Base-by-base conservation (phyloP, 768 basidiomycete species). In the Agaricus blazei region DNA sequence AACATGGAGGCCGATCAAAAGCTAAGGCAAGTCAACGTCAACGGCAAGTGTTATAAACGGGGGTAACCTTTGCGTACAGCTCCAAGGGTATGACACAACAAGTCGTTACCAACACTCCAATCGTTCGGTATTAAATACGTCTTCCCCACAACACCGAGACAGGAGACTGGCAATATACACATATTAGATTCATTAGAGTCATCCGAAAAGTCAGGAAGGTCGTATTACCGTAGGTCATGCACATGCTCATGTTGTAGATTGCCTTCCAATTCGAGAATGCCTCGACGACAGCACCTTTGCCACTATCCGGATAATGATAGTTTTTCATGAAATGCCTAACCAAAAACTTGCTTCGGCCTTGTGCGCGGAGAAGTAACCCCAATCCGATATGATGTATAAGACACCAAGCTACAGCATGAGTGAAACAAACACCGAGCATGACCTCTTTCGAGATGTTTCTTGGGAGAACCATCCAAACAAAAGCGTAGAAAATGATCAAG, bases 261-360 rank as follows among this genome's bases (percentile, higher is more conserved):
- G 78, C 78, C 70, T 98, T 98, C 94, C 95, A 99, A 68, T 97
- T 98, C 27, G 81, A 77, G 63, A 98, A 99, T 0, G 96, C 93
- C 66, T 99, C 97, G 38, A 85, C 78, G n/a, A 94, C 82, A 0
- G 96, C 95, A 45, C 85, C 83, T 56, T 84, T 78, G 4, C 81
- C 83, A 14, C 79, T 81, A 53, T 89, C 85, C 11, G 85, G 80
- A 68, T 98, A 98, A 63, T 93, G 85, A 65, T 98, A 99, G 64
- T 98, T 85, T 75, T 96, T 93, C 63, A 97, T 71, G 66, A 89
- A 98, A 68, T 99, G 97, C 60, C 93, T 74, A 27, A 98, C 97
- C 38, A 98, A 72, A 74, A 88, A 97, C 68, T 94, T 95, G 67
- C 72, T 81, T 67, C 85, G 78, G 61, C 89, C 87, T 70, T 99